Base-by-base conservation (phyloP, 345 rosid species). In the Moringa oleifera region DNA sequence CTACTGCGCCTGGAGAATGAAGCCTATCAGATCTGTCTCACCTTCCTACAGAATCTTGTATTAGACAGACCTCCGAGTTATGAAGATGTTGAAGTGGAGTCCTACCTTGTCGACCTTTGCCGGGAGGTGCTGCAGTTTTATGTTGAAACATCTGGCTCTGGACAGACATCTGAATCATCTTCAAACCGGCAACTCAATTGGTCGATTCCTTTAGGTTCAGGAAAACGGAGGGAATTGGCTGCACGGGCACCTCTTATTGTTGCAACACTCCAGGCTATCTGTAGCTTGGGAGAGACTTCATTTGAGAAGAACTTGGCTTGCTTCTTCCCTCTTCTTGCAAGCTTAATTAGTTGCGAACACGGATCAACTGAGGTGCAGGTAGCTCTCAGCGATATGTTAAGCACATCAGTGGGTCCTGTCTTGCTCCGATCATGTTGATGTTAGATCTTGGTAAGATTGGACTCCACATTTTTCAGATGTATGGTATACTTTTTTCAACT, bases 351-450 rank as follows among this genome's bases (percentile, higher is more conserved):
- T 71, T 86, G 97, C 58, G 97, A 93, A 66, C 98, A 93, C 47
- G 98, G 98, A 24, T 83, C 98, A 6, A 82, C 78, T 51, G 98
- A 93, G 71, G 91, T 93, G 51, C 97, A 85, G 78, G 68, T 81
- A 63, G 98, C 98, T 59, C 94, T 93, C 61, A 83, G 97, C 59
- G 96, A 88, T 65, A 88, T 90, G 89, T 87, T 93, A 25, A 79
- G 82, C 68, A 77, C 87, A 52, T 85, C 90, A 6, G 90, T 93
- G 25, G 97, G 97, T 52, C 92, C 96, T 18, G 51, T 93, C 51
- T 71, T 93, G 71, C 91, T 93, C 52, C 76, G 86, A 18, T 83
- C 92, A 2, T 82, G 88, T 79, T 93, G 83, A 69, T 68, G 45
- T 25, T 52, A 75, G 24, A 18, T 64, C 36, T 55, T 22, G 61